Evolutionary conservation across 345 rosid species (phyloP).

Genomic region (Limnanthes douglasii): DNA sequence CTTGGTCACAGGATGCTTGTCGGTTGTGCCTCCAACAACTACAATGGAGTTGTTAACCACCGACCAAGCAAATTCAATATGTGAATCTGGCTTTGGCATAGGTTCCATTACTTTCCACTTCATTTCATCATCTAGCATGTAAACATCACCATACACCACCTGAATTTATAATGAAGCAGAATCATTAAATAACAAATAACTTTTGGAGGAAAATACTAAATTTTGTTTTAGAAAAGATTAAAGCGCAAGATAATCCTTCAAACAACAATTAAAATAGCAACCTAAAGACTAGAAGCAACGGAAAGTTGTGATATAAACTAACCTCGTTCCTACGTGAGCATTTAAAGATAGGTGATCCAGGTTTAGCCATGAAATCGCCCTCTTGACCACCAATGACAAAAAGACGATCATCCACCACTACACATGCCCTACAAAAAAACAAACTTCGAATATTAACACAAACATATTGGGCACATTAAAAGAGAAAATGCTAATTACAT

Average conservation of each 20-base stretch:
- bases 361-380: conserved; percentile 84
- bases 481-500: no score
- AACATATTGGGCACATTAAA: no score
- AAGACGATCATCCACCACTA: conserved; percentile 60
- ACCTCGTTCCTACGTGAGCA: conserved; percentile 93
- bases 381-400: conserved; percentile 67
- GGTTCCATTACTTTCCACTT: conserved; percentile 77
- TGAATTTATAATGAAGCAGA: no score
- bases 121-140: conserved; percentile 84
- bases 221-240: conserved; percentile 3
- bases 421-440: conserved; percentile 62
- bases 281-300: no score
- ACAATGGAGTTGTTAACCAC: conserved; percentile 77
- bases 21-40: conserved; percentile 89
- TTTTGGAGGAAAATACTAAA: neutral
- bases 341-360: conserved; percentile 75
- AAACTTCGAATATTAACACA: no score
- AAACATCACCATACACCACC: conserved; percentile 81
- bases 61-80: conserved; percentile 91
- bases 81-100: conserved; percentile 89
- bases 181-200: no score
- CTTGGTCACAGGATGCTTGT: conserved; percentile 84
- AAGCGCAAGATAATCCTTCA: no score
- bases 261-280: no score
- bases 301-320: no score